These are phyloP conservation scores for Nyctanthes arbortristis DNA, from an alignment of 257 asterid species.

Conservation along the genomic window DNA sequence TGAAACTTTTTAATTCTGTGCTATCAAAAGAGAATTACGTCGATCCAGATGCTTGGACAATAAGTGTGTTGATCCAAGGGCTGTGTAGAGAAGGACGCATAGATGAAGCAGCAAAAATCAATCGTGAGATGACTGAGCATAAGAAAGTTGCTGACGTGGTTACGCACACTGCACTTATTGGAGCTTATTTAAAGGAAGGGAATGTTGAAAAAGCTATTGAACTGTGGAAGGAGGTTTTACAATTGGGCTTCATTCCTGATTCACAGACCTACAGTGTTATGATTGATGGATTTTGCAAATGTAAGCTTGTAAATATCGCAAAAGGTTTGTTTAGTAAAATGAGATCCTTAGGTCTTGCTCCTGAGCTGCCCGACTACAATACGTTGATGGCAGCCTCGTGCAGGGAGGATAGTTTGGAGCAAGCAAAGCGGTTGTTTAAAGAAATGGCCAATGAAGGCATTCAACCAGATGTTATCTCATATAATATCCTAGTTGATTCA, in stretches of 20 bases:
- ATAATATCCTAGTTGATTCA: constrained; percentile 56
- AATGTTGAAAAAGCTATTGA: constrained; percentile 49
- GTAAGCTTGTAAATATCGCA: constrained; percentile 51
- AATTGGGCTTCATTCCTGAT: constrained; percentile 49
- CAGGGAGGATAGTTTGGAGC: constrained; percentile 64
- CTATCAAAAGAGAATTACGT: constrained; percentile 29
- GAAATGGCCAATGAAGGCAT: constrained; percentile 49
- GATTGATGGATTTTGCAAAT: constrained; percentile 61
- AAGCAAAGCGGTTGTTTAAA: constrained; percentile 53
- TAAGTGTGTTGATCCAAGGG: constrained; percentile 52
- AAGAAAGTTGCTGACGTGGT: constrained; percentile 35
- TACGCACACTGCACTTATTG: constrained; percentile 44
- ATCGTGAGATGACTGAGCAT: constrained; percentile 40
- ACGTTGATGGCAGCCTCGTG: constrained; percentile 61
- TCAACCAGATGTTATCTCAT: constrained; percentile 56
- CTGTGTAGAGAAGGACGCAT: constrained; percentile 57
- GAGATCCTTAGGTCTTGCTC: constrained; percentile 47
- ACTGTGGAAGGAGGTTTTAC: constrained; percentile 49
- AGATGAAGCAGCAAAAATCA: constrained; percentile 49
- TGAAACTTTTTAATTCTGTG: constrained; percentile 55
- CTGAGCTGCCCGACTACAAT: constrained; percentile 51
- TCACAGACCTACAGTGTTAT: constrained; percentile 41
- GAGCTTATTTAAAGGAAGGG: constrained; percentile 55
- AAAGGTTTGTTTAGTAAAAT: constrained; percentile 62
- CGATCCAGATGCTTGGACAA: constrained; percentile 56